These are phyloP conservation scores for Tricholoma terreum DNA, from an alignment of 768 basidiomycete genomes.

Conservation along the genomic window DNA sequence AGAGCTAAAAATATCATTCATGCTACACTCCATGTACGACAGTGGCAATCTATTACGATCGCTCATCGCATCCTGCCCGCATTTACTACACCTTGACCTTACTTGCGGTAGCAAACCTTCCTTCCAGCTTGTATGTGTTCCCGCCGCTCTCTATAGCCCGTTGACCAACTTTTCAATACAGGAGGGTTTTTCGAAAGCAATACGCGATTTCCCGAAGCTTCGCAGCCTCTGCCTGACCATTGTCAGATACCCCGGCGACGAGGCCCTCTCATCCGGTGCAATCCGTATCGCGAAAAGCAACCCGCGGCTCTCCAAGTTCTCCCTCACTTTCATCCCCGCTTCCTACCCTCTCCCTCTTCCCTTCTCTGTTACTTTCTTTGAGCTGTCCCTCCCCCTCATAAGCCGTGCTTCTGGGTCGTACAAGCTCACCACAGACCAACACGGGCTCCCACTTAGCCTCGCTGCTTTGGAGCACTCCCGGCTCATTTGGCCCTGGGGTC, in stretches of 20 bases:
- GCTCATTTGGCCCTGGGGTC: conserved; percentile 47
- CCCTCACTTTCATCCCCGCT: conserved; percentile 61
- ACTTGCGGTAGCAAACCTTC: conserved; percentile 68
- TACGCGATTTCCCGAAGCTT: conserved; percentile 60
- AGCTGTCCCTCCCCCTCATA: conserved; percentile 40
- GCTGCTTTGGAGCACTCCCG: conserved; percentile 47
- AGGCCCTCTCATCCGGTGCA: conserved; percentile 55
- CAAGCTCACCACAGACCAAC: conserved; percentile 54
- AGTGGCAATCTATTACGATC: conserved; percentile 67
- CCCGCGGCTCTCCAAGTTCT: conserved; percentile 64
- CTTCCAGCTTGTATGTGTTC: conserved; percentile 60
- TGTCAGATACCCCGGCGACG: conserved; percentile 66
- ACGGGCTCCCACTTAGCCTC: conserved; percentile 59
- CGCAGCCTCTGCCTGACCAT: conserved; percentile 61
- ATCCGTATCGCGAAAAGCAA: conserved; percentile 60
- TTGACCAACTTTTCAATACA: conserved; percentile 19
- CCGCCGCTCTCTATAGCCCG: background rate
- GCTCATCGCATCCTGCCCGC: conserved; percentile 63
- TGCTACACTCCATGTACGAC: conserved; percentile 72
- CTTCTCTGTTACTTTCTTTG: conserved; percentile 35
- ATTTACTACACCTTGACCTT: conserved; percentile 59
- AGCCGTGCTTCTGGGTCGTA: conserved; percentile 52
- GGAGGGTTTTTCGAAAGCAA: conserved; percentile 62
- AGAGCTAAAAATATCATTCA: conserved; percentile 62
- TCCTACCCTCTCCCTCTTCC: conserved; percentile 49